Percentiles rank a stretch among this genome's conserved stretches.
These are phyloP conservation scores for Lactarius indigo DNA, from an alignment of 768 basidiomycete species.

Conservation along the genomic window DNA sequence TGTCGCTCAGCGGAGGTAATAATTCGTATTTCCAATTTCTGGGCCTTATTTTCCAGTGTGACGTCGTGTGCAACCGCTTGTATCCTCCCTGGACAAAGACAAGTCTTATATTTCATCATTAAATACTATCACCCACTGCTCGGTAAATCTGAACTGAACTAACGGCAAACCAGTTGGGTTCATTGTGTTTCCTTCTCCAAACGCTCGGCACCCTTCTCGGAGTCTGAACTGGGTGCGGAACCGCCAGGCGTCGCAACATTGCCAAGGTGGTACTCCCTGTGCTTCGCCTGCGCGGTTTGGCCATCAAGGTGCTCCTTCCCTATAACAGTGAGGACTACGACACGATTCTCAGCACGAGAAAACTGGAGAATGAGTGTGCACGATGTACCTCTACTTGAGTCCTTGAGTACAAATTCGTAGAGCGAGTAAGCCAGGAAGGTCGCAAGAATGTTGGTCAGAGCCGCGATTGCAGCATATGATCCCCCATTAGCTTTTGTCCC, in stretches of 20 bases:
- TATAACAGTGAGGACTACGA: conserved; percentile 14
- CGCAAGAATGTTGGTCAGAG: conserved; percentile 32
- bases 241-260: background rate
- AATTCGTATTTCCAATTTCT: background rate
- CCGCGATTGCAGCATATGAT: conserved; percentile 34
- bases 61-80: background rate
- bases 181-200: background rate
- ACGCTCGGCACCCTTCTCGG: conserved; percentile 5
- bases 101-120: background rate
- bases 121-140: background rate
- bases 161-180: background rate
- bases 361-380: background rate
- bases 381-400: conserved; percentile 30
- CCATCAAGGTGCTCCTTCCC: conserved; percentile 10
- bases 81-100: background rate
- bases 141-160: background rate
- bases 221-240: background rate
- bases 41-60: background rate
- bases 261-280: background rate
- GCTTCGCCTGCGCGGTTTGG: conserved; percentile 16
- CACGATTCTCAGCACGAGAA: conserved; percentile 5
- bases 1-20: background rate
- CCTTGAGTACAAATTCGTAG: conserved; percentile 30
- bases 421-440: conserved; percentile 30
- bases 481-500: conserved; percentile 30